Conservation (phyloP, 768 basidiomycete species). For the Tricholoma sp. region DNA sequence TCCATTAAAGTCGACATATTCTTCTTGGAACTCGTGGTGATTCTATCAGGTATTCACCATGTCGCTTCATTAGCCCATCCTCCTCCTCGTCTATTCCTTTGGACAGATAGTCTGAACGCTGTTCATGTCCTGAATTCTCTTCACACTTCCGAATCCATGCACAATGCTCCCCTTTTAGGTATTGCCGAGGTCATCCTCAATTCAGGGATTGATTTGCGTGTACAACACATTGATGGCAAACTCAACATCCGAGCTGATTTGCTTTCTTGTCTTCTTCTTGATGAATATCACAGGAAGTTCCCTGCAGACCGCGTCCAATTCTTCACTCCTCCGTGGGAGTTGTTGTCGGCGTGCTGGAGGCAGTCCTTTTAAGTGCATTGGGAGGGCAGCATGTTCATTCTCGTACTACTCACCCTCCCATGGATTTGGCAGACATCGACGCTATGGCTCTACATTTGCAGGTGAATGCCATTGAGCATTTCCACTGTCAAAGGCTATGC, state of each 20-base stretch:
- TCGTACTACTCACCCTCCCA: constrained; percentile 2
- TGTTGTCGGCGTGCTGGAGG: too few species aligned
- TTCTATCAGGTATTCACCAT: too few species aligned
- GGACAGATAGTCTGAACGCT: too few species aligned
- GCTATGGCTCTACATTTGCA: constrained; percentile 9
- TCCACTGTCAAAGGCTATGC: constrained; percentile 13
- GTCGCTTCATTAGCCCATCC: too few species aligned
- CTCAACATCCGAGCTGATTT: constrained; percentile 13
- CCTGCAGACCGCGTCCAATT: constrained; percentile 14
- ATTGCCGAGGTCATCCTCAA: constrained; percentile 6
- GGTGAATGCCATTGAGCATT: constrained; percentile 15
- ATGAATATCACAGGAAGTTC: constrained; percentile 11
- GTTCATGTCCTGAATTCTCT: too few species aligned
- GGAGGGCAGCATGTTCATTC: constrained; percentile 1
- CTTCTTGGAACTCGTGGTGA: too few species aligned
- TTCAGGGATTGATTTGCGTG: constrained; percentile 12
- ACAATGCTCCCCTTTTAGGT: background rate
- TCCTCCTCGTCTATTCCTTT: too few species aligned
- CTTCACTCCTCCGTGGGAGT: too few species aligned
- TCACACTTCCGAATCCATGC: too few species aligned
- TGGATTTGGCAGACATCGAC: constrained; percentile 12
- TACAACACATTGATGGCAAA: too few species aligned
- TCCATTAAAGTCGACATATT: too few species aligned
- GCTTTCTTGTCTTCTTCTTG: constrained; percentile 11
- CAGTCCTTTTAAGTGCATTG: too few species aligned